Evolutionary conservation across 495 filamentous ascomycete species (phyloP).

Genomic region (Hypoxylon fuscum): DNA sequence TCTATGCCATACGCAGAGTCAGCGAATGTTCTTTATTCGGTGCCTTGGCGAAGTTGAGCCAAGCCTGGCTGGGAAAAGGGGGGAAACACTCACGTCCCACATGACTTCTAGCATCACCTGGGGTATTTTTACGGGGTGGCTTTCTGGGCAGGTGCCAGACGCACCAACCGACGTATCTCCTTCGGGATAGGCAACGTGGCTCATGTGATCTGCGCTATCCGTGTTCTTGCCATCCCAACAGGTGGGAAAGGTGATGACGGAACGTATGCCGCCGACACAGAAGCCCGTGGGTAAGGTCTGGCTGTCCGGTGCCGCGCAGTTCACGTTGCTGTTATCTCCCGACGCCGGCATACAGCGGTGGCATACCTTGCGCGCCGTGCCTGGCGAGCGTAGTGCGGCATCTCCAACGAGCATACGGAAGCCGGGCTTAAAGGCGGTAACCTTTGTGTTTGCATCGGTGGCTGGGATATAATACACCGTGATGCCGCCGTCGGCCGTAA

Average conservation of each 20-base stretch:
- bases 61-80: background rate
- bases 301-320: conserved; percentile 43
- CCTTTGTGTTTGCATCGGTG: conserved; percentile 33
- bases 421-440: conserved; percentile 70
- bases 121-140: conserved; percentile 49
- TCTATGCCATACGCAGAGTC: conserved; percentile 34
- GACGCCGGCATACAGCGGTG: conserved; percentile 58
- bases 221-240: conserved; percentile 71
- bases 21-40: conserved; percentile 11
- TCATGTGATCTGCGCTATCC: conserved; percentile 65
- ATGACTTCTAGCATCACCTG: conserved; percentile 55
- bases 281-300: conserved; percentile 34
- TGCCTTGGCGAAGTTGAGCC: background rate
- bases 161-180: conserved; percentile 1
- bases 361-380: conserved; percentile 57
- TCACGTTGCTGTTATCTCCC: conserved; percentile 45
- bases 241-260: conserved; percentile 48
- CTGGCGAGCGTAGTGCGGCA: conserved; percentile 54
- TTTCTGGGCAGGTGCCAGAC: conserved; percentile 44
- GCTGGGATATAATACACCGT: conserved; percentile 55
- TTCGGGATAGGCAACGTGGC: conserved; percentile 51
- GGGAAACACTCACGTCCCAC: conserved; percentile 48
- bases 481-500: conserved; percentile 49
- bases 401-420: conserved; percentile 78
- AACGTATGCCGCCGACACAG: conserved; percentile 43